Conservation (phyloP, 495 filamentous ascomycete genomes). For the Penicillium canescens region DNA sequence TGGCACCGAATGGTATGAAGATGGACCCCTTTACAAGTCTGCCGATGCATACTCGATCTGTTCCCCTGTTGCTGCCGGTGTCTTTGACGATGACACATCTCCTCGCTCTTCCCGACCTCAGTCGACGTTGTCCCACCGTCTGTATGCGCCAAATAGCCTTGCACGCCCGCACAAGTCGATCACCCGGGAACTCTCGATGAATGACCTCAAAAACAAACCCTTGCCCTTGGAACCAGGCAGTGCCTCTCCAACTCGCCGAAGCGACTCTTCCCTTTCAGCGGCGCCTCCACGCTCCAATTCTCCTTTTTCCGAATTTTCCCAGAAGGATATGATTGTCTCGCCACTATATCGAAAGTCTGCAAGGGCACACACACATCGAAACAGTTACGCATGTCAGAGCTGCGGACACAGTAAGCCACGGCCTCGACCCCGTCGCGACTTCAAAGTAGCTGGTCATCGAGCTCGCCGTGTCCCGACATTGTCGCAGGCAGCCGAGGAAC, state of each 20-base stretch:
- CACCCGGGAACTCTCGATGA: slow-evolving; percentile 17
- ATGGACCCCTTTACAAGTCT: slow-evolving; percentile 12
- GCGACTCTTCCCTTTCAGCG: slow-evolving; percentile 1
- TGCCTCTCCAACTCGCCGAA: slow-evolving; percentile 29
- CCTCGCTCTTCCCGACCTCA: neutral
- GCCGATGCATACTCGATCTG: slow-evolving; percentile 36
- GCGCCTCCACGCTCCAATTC: neutral
- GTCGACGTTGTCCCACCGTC: neutral
- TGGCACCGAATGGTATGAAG: slow-evolving; percentile 12
- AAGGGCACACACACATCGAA: neutral
- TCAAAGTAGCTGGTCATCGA: slow-evolving; percentile 1
- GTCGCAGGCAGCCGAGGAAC: slow-evolving; percentile 34
- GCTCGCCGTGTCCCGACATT: slow-evolving; percentile 24
- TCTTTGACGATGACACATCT: slow-evolving; percentile 40
- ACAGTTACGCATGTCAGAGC: neutral
- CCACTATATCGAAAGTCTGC: neutral
- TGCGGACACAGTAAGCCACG: neutral
- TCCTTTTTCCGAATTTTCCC: neutral
- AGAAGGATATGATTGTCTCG: neutral
- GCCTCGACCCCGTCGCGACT: neutral
- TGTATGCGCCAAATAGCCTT: neutral
- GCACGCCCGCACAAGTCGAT: neutral
- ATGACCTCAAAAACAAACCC: slow-evolving; percentile 45
- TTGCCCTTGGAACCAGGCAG: slow-evolving; percentile 47
- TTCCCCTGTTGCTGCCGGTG: slow-evolving; percentile 39